phyloP scores from a whole-genome alignment of 345 rosid species.

The Salix caprea region DNA sequence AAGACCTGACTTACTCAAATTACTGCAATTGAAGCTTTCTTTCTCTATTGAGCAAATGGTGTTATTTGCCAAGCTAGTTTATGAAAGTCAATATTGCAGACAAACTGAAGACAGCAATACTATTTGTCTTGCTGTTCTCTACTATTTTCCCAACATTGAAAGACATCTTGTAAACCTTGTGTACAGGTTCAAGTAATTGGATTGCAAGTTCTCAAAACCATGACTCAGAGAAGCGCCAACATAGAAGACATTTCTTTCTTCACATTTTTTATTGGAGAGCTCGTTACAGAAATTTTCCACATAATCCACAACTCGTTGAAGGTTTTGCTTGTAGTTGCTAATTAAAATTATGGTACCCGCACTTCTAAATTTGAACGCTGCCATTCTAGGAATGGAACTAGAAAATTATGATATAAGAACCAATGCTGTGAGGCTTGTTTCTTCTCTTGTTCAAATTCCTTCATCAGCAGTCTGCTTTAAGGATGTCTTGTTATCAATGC shows the following conservation, averaged over 20 bases:
- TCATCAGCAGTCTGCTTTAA: conserved; percentile 72
- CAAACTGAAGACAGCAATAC: conserved; percentile 34
- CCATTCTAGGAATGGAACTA: conserved; percentile 27
- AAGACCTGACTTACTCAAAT: conserved; percentile 48
- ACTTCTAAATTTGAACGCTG: neutral
- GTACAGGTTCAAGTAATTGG: conserved; percentile 78
- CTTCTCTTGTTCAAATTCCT: conserved; percentile 81
- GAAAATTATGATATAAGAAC: conserved; percentile 53
- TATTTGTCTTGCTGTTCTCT: conserved; percentile 36
- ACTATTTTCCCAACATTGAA: conserved; percentile 27
- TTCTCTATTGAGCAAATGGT: conserved; percentile 74
- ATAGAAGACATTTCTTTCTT: conserved; percentile 43
- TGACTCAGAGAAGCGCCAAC: conserved; percentile 54
- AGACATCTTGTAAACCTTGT: conserved; percentile 10
- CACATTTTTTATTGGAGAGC: conserved; percentile 68
- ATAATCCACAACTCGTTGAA: conserved; percentile 48
- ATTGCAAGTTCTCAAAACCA: conserved; percentile 73
- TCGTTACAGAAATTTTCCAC: conserved; percentile 48
- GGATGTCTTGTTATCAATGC: conserved; percentile 79
- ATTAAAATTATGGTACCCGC: neutral
- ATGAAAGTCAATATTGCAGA: conserved; percentile 37
- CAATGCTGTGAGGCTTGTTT: conserved; percentile 67
- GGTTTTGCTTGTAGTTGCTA: conserved; percentile 40
- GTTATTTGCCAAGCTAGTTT: conserved; percentile 57
- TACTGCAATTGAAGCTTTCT: conserved; percentile 75